A percentile compares a stretch with the other conserved stretches of the same genome.
These are phyloP conservation scores for Eucalyptus shirleyi DNA, from an alignment of 345 rosid genomes.

Conservation along the genomic window DNA sequence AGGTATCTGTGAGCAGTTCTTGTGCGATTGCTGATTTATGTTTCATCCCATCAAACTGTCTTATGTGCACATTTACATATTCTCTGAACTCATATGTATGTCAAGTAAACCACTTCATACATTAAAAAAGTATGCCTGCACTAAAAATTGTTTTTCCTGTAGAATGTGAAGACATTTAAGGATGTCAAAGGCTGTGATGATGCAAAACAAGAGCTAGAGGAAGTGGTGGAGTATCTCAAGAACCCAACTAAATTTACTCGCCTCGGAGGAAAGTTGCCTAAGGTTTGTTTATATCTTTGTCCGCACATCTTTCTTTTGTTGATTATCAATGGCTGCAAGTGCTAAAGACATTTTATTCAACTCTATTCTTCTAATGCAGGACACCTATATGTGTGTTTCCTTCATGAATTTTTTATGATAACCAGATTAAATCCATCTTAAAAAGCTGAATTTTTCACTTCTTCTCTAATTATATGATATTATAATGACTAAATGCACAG, in stretches of 20 bases:
- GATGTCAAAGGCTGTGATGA: constrained; percentile 99
- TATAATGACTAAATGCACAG: background rate
- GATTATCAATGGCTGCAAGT: background rate
- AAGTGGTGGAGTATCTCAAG: constrained; percentile 93
- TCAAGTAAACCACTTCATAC: background rate
- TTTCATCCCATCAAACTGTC: background rate
- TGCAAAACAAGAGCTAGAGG: constrained; percentile 99
- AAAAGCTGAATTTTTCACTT: background rate
- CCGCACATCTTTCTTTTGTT: background rate
- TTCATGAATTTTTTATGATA: background rate
- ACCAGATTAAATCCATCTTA: background rate
- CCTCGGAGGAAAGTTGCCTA: constrained; percentile 97
- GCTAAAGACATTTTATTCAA: background rate
- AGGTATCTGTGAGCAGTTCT: constrained; percentile 24
- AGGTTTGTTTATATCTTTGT: constrained; percentile 39
- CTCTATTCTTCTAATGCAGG: background rate
- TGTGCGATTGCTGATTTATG: background rate
- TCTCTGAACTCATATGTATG: background rate
- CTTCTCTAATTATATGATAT: background rate
- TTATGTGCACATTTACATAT: background rate
- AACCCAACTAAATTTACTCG: constrained; percentile 96
- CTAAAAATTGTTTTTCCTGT: constrained; percentile 9
- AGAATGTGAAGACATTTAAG: constrained; percentile 98
- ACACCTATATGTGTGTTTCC: background rate
- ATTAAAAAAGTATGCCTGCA: background rate